phyloP scores from a whole-genome alignment of 176 grass and related monocot genomes.

The Rhynchospora pubera region DNA sequence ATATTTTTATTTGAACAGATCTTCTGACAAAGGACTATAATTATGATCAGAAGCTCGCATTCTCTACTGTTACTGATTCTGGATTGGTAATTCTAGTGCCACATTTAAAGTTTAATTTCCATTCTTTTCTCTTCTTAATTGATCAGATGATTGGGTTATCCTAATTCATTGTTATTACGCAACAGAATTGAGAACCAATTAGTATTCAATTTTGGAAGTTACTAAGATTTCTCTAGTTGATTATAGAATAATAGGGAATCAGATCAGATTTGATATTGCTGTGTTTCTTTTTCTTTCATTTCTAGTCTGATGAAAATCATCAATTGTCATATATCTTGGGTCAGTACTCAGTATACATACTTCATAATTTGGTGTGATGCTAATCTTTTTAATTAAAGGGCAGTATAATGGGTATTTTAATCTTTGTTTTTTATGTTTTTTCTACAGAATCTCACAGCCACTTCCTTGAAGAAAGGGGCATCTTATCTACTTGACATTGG shows the following conservation, averaged over 20 bases:
- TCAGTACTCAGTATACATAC: background rate
- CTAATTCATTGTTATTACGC: background rate
- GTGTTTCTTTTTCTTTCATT: background rate
- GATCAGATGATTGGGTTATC: background rate
- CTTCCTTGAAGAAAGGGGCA: conserved; percentile 88
- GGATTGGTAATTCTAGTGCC: conserved; percentile 59
- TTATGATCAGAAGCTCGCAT: conserved; percentile 81
- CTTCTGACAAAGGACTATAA: conserved; percentile 88
- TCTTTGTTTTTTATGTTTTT: background rate
- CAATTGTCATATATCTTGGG: background rate
- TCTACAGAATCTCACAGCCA: conserved; percentile 67
- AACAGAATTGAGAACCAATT: background rate
- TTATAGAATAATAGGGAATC: background rate
- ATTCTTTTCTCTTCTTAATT: background rate
- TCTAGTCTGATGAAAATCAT: background rate
- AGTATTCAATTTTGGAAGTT: background rate
- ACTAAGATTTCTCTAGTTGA: background rate
- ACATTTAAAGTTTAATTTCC: background rate
- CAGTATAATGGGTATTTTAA: background rate
- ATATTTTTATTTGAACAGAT: conserved; percentile 36
- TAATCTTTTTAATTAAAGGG: background rate
- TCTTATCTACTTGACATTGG: conserved; percentile 69
- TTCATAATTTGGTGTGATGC: background rate
- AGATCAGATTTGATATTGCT: background rate
- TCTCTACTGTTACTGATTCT: conserved; percentile 55